Evolutionary conservation across 2,329 filamentous ascomycete genomes (phyloP).

Genomic region (Gliomastix tumulicola): DNA sequence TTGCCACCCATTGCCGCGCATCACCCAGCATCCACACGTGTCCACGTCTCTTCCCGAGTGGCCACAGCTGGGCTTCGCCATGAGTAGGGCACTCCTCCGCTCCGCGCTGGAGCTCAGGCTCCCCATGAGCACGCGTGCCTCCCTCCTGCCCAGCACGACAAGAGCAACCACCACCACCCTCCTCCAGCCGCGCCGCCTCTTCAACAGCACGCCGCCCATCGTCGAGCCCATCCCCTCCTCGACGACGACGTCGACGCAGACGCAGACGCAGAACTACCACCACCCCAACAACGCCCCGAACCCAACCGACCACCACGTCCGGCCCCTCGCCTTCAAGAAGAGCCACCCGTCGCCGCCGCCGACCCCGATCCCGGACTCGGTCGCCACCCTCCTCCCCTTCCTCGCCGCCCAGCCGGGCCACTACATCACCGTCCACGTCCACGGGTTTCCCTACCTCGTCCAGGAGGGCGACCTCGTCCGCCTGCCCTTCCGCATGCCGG

Average conservation of each 20-base stretch:
- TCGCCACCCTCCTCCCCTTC: conserved; percentile 59
- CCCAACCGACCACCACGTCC: conserved; percentile 20
- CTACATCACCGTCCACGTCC: conserved; percentile 76
- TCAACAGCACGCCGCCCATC: conserved; percentile 44
- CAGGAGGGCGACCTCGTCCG: conserved; percentile 69
- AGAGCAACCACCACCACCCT: conserved; percentile 44
- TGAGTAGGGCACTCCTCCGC: conserved; percentile 56
- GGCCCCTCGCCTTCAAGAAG: conserved; percentile 30
- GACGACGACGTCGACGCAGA: no score
- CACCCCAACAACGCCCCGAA: conserved; percentile 29
- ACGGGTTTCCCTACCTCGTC: conserved; percentile 73
- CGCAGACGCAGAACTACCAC: no score
- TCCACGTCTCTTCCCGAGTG: conserved; percentile 5
- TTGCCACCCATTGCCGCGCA: no score
- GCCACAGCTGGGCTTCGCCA: no score
- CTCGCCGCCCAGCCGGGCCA: conserved; percentile 66
- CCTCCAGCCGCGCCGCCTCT: conserved; percentile 29
- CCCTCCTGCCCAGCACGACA: no score
- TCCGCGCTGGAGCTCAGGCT: conserved; percentile 55
- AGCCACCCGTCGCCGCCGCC: conserved; percentile 25
- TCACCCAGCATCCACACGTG: conserved; percentile 11
- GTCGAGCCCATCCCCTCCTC: conserved; percentile 27
- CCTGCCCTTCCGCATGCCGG: conserved; percentile 73
- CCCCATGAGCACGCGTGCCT: no score
- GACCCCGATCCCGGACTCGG: conserved; percentile 42